A percentile compares a stretch with the other conserved stretches of the same genome.
These are phyloP conservation scores for Blastobotrys ciferrii DNA, from an alignment of 1,139 yeast genomes.

Conservation along the genomic window DNA sequence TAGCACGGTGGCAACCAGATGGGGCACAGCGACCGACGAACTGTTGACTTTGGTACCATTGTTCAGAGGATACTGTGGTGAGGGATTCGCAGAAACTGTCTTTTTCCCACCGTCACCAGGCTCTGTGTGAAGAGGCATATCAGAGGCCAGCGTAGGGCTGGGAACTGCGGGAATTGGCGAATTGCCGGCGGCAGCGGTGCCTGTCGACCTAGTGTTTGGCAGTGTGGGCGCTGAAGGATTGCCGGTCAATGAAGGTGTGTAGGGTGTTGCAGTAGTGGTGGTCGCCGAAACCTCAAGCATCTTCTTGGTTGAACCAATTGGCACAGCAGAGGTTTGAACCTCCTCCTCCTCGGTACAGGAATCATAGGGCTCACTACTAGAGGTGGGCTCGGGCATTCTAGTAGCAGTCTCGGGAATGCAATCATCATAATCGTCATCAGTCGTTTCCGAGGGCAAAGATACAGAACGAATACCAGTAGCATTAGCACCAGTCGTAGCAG, in stretches of 20 bases:
- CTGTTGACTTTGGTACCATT: neutral
- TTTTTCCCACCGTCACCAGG: too few relatives aligned
- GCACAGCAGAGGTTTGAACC: too few relatives aligned
- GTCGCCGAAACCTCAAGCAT: too few relatives aligned
- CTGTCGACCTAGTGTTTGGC: neutral
- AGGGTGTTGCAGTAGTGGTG: neutral
- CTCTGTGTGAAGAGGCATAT: constrained; percentile 1
- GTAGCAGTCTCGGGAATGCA: constrained; percentile 4
- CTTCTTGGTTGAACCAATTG: too few relatives aligned
- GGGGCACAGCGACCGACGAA: neutral
- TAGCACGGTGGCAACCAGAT: neutral
- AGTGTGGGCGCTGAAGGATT: constrained; percentile 1
- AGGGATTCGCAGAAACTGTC: too few relatives aligned
- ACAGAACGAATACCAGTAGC: neutral
- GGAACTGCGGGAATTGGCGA: too few relatives aligned
- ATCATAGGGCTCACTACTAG: neutral
- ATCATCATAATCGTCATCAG: constrained; percentile 4
- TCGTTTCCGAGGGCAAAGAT: neutral
- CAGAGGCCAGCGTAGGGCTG: neutral
- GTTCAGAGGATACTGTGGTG: too few relatives aligned
- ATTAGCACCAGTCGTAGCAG: neutral
- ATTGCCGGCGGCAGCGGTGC: too few relatives aligned
- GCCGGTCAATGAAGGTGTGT: neutral
- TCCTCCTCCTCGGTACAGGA: constrained; percentile 2
- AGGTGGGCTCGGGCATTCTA: neutral